A percentile compares a stretch with the other conserved stretches of the same genome.
Conservation (phyloP, 257 asterid species). For the Eucommia ulmoides region DNA sequence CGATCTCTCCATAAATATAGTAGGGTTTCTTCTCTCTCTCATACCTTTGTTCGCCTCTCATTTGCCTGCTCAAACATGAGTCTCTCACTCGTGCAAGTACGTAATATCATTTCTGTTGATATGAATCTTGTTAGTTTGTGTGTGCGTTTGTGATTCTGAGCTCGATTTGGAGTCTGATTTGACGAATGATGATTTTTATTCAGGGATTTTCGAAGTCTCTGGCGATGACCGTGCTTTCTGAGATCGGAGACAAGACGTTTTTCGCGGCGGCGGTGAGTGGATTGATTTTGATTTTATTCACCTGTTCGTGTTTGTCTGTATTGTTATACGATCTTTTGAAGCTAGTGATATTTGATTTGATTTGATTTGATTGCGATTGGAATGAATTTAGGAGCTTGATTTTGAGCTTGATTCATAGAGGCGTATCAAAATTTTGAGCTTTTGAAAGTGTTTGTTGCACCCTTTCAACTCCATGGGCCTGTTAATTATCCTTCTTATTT, state of each 20-base stretch:
- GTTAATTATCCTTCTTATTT: too few species aligned
- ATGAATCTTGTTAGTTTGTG: not conserved
- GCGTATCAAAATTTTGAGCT: too few species aligned
- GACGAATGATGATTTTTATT: constrained; percentile 3
- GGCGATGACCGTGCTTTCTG: constrained; percentile 88
- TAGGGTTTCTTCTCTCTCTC: too few species aligned
- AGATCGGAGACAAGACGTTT: constrained; percentile 92
- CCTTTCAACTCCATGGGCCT: too few species aligned
- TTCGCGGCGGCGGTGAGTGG: constrained; percentile 87
- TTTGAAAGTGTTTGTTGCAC: too few species aligned
- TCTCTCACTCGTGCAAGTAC: constrained; percentile 29
- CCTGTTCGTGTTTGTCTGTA: too few species aligned
- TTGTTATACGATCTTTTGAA: too few species aligned
- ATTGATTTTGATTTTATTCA: too few species aligned
- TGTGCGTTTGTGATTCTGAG: not conserved
- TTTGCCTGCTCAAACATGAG: constrained; percentile 12
- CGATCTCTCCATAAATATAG: too few species aligned
- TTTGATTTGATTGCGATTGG: not conserved
- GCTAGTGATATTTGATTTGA: not conserved
- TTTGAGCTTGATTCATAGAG: not conserved
- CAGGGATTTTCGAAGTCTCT: constrained; percentile 87
- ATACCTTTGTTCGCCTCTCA: too few species aligned
- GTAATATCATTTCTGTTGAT: not conserved
- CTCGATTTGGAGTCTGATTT: constrained; percentile 3
- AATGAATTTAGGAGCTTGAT: not conserved